Base-by-base conservation (phyloP, 1,139 yeast genomes). In the Suhomyces taliae region DNA sequence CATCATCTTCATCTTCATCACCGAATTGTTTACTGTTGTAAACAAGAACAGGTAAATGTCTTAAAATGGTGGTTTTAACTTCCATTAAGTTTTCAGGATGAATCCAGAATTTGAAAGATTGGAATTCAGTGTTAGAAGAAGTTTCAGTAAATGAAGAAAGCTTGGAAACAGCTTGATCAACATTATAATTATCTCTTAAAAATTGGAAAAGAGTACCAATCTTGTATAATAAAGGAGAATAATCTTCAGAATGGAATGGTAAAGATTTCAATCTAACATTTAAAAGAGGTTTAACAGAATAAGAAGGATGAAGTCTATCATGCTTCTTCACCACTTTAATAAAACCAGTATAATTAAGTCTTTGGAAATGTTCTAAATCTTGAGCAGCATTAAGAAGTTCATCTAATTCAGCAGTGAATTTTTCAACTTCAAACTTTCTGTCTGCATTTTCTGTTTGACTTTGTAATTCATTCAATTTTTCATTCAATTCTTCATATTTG, bases 51-150 rank as follows among this genome's bases (percentile, higher is more conserved):
- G 99, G 99, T 57, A 93, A 79, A 60, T 90, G 96, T 65, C 98
- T 86, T 62, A 93, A 79, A 54, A 93, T 89, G 53, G 90, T 84
- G 26, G 98, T 90, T 70, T 93, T 93, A 48, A 90, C 96, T 69
- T 93, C 98, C 97, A 91, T 91, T 64, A 91, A 74, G 65, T 93
- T 90, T 60, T 93, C 99, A 12, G 93, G 93, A 64, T 93, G 98
- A 43, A 93, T 79, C 99, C 99, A 93, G 67, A 91, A 91, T 69
- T 90, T 90, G 69, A 86, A 85, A 27, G 90, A 84, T 59, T 87
- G 89, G 66, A 75, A 87, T 42, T 84, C 85, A 36, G 79, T 76
- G 48, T 76, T 76, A 47, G 74, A 74, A 44, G 78, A 74, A 46
- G 70, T 65, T 48, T 76, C 80, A 49, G 69, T 74, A 54, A 74